Conservation (phyloP, 371 early-diverging fungal species). For the Actinomortierella wolfii region DNA sequence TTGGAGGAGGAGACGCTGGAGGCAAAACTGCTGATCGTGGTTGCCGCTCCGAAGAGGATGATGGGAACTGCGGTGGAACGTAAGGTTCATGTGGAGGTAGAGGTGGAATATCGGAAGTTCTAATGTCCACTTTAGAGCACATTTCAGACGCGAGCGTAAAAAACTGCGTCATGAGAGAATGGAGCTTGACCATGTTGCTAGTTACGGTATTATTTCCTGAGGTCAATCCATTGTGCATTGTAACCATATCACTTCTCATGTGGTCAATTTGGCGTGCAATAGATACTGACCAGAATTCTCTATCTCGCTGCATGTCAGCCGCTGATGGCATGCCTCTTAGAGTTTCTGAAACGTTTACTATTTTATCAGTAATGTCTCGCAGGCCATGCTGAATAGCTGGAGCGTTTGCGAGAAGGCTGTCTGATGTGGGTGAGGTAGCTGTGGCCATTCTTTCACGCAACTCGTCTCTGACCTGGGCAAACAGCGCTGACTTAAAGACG, state of each 20-base stretch:
- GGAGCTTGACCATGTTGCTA: neutral
- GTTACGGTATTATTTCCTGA: neutral
- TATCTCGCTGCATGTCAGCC: conserved; percentile 11
- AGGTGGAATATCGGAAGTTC: neutral
- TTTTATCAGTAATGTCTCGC: neutral
- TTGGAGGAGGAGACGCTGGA: too few species aligned
- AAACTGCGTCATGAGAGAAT: neutral
- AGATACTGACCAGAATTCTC: neutral
- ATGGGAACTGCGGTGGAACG: neutral
- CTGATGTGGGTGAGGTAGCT: conserved; percentile 10
- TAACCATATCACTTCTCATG: neutral
- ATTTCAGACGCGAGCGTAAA: neutral
- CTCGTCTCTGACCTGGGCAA: neutral
- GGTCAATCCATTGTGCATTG: conserved; percentile 7
- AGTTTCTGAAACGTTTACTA: neutral
- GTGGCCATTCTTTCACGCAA: conserved; percentile 7
- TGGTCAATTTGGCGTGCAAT: neutral
- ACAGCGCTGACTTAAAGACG: conserved; percentile 8
- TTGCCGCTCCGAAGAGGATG: neutral
- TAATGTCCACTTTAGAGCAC: neutral
- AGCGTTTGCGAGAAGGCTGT: conserved; percentile 15
- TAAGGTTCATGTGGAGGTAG: neutral
- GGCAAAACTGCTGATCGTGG: conserved; percentile 1
- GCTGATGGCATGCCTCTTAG: conserved; percentile 1
- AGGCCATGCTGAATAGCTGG: conserved; percentile 14